Evolutionary conservation across 208 protist species (phyloP).

Genomic region (Wallacemonas sp.): DNA sequence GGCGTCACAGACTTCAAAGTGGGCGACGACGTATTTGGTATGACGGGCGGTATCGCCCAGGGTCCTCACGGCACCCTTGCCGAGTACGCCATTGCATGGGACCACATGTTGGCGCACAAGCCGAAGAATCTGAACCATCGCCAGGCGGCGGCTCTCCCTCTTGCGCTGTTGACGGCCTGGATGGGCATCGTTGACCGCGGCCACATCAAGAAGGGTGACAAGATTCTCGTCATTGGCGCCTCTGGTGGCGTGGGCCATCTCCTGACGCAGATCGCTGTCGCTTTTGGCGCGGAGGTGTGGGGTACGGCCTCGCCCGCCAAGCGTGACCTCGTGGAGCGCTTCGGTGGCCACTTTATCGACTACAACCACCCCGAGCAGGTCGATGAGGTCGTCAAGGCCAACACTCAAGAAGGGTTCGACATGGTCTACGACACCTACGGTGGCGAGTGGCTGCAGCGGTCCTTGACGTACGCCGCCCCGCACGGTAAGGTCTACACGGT

Average conservation of each 20-base stretch:
- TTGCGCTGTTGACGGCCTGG: conserved; percentile 21
- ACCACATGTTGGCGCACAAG: conserved; percentile 13
- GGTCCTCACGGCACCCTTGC: conserved; percentile 23
- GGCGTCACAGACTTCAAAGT: conserved; percentile 19
- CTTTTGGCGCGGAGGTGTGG: conserved; percentile 17
- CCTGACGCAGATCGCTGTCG: conserved; percentile 16
- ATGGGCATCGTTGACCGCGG: conserved; percentile 11
- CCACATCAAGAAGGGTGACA: conserved; percentile 14
- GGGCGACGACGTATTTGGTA: conserved; percentile 22
- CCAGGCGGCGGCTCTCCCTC: conserved; percentile 18
- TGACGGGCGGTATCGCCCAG: conserved; percentile 16
- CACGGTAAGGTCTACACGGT: conserved; percentile 11
- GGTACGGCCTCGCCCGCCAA: conserved; percentile 13
- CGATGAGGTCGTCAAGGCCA: conserved; percentile 6
- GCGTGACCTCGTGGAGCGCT: conserved; percentile 19
- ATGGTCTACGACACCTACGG: conserved; percentile 22
- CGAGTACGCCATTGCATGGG: conserved; percentile 20
- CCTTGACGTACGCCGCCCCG: background rate
- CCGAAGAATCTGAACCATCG: conserved; percentile 21
- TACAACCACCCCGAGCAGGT: conserved; percentile 17
- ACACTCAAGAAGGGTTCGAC: conserved; percentile 14
- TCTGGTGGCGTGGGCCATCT: conserved; percentile 24
- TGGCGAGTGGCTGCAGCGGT: background rate
- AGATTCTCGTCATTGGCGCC: conserved; percentile 19
- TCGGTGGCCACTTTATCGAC: conserved; percentile 16